A percentile compares a stretch with the other conserved stretches of the same genome.
These are phyloP conservation scores for Coemansia sp. DNA, from an alignment of 192 early-diverging fungal species.

Conservation along the genomic window DNA sequence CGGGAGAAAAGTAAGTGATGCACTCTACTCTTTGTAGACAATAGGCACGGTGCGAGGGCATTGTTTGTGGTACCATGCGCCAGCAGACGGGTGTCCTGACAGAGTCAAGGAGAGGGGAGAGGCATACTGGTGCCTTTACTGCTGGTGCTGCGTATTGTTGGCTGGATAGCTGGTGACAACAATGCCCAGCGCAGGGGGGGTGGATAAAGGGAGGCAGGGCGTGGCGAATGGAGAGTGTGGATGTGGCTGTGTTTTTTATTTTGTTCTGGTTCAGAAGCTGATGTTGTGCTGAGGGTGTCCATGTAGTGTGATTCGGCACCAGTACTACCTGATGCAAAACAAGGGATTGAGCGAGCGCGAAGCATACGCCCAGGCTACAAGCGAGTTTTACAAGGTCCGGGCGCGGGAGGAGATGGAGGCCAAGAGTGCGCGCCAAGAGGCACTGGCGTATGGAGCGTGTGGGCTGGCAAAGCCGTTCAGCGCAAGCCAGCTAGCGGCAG, in stretches of 20 bases:
- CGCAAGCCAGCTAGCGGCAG: constrained; percentile 22
- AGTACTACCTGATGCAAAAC: constrained; percentile 71
- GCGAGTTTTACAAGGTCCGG: constrained; percentile 78
- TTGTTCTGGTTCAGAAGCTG: background rate
- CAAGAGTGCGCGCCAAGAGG: constrained; percentile 62
- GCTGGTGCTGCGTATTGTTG: background rate
- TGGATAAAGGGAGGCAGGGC: background rate
- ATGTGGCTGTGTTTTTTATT: background rate
- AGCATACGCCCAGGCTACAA: constrained; percentile 76
- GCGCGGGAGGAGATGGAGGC: constrained; percentile 74
- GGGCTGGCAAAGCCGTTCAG: constrained; percentile 48
- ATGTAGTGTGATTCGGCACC: constrained; percentile 75
- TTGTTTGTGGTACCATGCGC: background rate
- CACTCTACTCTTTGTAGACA: background rate
- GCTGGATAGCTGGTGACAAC: background rate
- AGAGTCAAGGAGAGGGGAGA: constrained; percentile 6
- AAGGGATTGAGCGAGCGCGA: constrained; percentile 64
- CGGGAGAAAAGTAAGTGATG: constrained; percentile 79
- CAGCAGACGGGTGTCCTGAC: constrained; percentile 3
- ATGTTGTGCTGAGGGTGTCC: background rate
- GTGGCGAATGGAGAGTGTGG: background rate
- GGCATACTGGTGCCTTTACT: background rate
- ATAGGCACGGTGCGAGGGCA: background rate
- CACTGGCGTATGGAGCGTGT: constrained; percentile 44
- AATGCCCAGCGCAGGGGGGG: background rate